phyloP scores from a whole-genome alignment of 1,284 basidiomycete species.

The Phellopilus nigrolimitatus region DNA sequence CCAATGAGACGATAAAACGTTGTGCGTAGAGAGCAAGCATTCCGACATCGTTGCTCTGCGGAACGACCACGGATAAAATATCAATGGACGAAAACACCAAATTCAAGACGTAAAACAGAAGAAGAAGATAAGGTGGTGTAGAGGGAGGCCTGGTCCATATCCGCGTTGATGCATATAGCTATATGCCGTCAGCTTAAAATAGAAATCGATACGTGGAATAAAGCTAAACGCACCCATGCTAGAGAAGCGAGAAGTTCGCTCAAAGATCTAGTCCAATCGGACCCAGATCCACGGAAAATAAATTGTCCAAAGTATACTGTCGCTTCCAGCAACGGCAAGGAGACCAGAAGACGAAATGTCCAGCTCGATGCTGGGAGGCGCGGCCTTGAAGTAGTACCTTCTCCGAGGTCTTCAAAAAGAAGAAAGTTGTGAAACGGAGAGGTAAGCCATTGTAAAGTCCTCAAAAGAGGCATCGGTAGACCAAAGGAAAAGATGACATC shows the following conservation, averaged over 20 bases:
- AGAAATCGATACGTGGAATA: neutral
- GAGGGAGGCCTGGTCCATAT: slow-evolving; percentile 36
- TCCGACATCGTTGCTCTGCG: slow-evolving; percentile 17
- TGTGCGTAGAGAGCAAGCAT: slow-evolving; percentile 23
- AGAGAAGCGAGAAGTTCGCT: slow-evolving; percentile 27
- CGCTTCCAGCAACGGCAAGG: slow-evolving; percentile 34
- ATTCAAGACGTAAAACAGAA: slow-evolving; percentile 40
- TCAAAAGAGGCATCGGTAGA: slow-evolving; percentile 30
- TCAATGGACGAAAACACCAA: slow-evolving; percentile 34
- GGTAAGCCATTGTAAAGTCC: slow-evolving; percentile 28
- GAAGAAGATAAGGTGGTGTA: slow-evolving; percentile 50
- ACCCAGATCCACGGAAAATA: neutral
- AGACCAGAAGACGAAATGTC: slow-evolving; percentile 34
- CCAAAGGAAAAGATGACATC: slow-evolving; percentile 17
- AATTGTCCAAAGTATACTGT: slow-evolving; percentile 7
- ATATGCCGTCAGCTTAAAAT: slow-evolving; percentile 20
- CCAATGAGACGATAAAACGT: slow-evolving; percentile 30
- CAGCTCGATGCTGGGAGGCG: slow-evolving; percentile 25
- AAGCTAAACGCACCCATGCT: slow-evolving; percentile 38
- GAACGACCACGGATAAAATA: slow-evolving; percentile 28
- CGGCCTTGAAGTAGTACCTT: slow-evolving; percentile 30
- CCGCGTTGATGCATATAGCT: slow-evolving; percentile 43
- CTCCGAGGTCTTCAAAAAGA: slow-evolving; percentile 45
- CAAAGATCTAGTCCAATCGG: neutral
- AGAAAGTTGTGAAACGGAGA: slow-evolving; percentile 52